A percentile compares a stretch with the other conserved stretches of the same genome.
Conservation (phyloP, 371 early-diverging fungal genomes). For the Rhizomucor miehei region DNA sequence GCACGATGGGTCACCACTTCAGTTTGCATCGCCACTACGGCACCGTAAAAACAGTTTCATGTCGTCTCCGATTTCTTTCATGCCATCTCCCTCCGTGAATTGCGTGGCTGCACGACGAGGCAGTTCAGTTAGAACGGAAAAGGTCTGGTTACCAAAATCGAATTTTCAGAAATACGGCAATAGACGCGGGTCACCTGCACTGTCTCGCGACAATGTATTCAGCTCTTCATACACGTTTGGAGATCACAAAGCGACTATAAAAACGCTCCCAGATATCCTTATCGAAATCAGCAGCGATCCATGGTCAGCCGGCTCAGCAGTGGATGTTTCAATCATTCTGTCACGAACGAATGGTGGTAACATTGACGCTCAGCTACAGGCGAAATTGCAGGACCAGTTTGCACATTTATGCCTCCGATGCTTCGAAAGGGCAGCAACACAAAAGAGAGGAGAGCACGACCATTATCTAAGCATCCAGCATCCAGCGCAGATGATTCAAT, state of each 20-base stretch:
- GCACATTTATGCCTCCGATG: slow-evolving; percentile 35
- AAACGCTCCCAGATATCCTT: slow-evolving; percentile 1
- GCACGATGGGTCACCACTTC: slow-evolving; percentile 11
- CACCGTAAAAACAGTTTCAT: slow-evolving; percentile 24
- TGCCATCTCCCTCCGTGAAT: neutral
- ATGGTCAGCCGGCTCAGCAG: slow-evolving; percentile 6
- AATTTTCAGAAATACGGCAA: neutral
- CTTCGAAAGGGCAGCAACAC: slow-evolving; percentile 8
- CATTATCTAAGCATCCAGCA: slow-evolving; percentile 21
- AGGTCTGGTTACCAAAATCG: too few relatives aligned
- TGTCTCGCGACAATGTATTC: neutral
- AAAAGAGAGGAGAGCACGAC: neutral
- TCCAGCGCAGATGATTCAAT: slow-evolving; percentile 19
- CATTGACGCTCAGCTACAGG: neutral
- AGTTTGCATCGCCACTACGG: slow-evolving; percentile 9
- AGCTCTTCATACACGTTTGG: slow-evolving; percentile 5
- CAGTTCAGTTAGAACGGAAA: too few relatives aligned
- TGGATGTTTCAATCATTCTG: slow-evolving; percentile 3
- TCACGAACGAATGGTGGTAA: too few relatives aligned
- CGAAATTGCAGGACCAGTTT: slow-evolving; percentile 23
- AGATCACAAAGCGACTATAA: neutral
- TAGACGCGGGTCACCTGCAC: neutral
- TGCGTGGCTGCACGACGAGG: neutral
- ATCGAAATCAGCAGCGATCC: slow-evolving; percentile 13
- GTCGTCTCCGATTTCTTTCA: slow-evolving; percentile 18